Base-by-base conservation (phyloP, 2,329 filamentous ascomycete genomes). In the Alternaria atra region DNA sequence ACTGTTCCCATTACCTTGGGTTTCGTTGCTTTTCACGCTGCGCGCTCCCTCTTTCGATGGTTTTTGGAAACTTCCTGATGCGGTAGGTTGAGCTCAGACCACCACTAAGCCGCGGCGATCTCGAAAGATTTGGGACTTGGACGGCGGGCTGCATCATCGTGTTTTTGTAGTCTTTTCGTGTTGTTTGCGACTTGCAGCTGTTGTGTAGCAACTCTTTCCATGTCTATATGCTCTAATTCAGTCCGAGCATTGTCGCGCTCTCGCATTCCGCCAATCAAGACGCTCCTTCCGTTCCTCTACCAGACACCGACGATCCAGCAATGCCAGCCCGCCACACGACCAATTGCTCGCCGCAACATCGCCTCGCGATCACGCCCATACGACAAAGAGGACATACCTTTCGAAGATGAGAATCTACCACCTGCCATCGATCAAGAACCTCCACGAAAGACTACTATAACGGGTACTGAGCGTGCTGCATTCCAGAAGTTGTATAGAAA, bases 251-350 rank as follows among this genome's bases (percentile, higher is more conserved):
- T 68, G 52, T 73, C 65, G 69, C 78, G 68, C 66, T 75, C 60
- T 63, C 73, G 57, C 55, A 61, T 55, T 61, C 61, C 51, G 82
- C 53, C 61, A 13, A 46, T 69, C 6, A 74, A 68, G 59, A 84
- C 86, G 6, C 77, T 88, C 13, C 79, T 89, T 5, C 88, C 90
- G 0, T 93, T 93, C 58, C 83, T 93, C 6, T 93, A 92, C 73
- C 89, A 91, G 66, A 93, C 91, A 5, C 82, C 85, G 60, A 92
- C 90, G 0, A 84, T 90, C 32, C 79, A 82, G 59, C 77, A 79
- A 66, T 73, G 79, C 60, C 67, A 65, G 32, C 55, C 63, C 51
- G 46, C 55, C 39, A 61, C 63, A 43, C 66, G 63, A 46, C 59
- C 62, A 52, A 60, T 64, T 54, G 59, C 64, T 35, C 70, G 65